Base-by-base conservation (phyloP, 305 asterid species). In the Fraxinus ornus region DNA sequence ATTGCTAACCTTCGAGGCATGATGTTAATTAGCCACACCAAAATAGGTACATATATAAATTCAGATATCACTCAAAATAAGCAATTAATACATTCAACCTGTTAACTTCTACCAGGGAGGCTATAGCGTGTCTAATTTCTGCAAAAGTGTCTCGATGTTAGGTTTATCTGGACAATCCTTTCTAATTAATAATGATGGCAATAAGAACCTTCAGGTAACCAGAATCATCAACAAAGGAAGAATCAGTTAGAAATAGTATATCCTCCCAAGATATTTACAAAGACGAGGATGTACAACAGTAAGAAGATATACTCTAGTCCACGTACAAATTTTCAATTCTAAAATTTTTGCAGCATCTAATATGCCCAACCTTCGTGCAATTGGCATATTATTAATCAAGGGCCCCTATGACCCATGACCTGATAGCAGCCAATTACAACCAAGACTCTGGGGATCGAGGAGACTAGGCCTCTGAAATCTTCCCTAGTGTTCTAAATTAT, bases 101-200 rank as follows among this genome's bases (percentile, higher is more conserved):
- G 75, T 78, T 19, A 81, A 81, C 79, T 86, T 85, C 77, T 55
- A 85, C 81, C 47, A 73, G 76, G 83, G 81, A 55, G 57, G 39
- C 77, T 83, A 73, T 73, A 77, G 70, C 62, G 9, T 78, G 78
- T 30, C 68, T 55, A 47, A 64, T 36, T 37, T 81, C 79, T 37
- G 78, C 15, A 72, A 62, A 30, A 32, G 72, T n/a, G 39, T 47
- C 75, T 47, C 71, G 15, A 52, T n/a, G 79, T 52, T 76, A 52
- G 66, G 71, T 82, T 77, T 73, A 74, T 60, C 35, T 57, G 19
- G 24, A 21, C 60, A 75, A 62, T 74, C 77, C 84, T 83, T 78
- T 81, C 80, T 81, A 17, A 72, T 74, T 76, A 41, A 83, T 44
- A 36, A 75, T 35, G 64, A 76, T 41, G 78, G 30, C 68, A 35